Conservation (phyloP, 2,329 filamentous ascomycete species). For the Ascochyta rabiei region DNA sequence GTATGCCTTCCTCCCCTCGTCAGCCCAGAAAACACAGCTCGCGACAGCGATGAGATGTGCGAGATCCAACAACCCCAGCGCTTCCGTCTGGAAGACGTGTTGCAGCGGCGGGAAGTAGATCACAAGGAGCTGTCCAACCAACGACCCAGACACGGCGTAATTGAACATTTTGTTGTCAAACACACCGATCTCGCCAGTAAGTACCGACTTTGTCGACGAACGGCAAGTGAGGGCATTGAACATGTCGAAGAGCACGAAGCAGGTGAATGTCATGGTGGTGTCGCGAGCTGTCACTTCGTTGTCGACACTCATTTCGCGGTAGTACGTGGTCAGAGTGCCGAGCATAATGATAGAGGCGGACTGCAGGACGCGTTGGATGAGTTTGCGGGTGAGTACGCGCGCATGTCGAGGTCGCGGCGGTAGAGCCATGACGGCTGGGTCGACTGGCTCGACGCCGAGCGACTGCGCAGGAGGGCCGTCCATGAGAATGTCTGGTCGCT, state of each 20-base stretch:
- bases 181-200: conserved; percentile 81
- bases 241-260: conserved; percentile 99
- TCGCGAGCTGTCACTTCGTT: conserved; percentile 87
- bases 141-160: conserved; percentile 84
- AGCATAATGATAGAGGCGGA: conserved; percentile 89
- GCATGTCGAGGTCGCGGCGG: conserved; percentile 87
- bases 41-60: conserved; percentile 74
- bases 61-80: conserved; percentile 75
- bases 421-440: conserved; percentile 90
- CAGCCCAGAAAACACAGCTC: conserved; percentile 93
- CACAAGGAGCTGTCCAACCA: conserved; percentile 86
- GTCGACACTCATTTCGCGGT: conserved; percentile 85
- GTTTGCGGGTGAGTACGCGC: conserved; percentile 82
- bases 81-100: conserved; percentile 94
- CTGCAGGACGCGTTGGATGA: conserved; percentile 84
- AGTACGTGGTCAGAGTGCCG: conserved; percentile 90
- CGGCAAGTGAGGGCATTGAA: conserved; percentile 96
- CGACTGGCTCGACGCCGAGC: conserved; percentile 91
- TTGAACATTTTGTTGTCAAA: conserved; percentile 95
- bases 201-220: conserved; percentile 85
- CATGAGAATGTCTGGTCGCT: conserved; percentile 88
- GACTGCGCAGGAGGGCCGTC: conserved; percentile 97
- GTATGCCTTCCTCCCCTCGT: conserved; percentile 81
- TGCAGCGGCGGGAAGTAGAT: conserved; percentile 96
- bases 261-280: conserved; percentile 99